phyloP scores from a whole-genome alignment of 176 grass and related monocot genomes.

The Miscanthus lutarioriparius region DNA sequence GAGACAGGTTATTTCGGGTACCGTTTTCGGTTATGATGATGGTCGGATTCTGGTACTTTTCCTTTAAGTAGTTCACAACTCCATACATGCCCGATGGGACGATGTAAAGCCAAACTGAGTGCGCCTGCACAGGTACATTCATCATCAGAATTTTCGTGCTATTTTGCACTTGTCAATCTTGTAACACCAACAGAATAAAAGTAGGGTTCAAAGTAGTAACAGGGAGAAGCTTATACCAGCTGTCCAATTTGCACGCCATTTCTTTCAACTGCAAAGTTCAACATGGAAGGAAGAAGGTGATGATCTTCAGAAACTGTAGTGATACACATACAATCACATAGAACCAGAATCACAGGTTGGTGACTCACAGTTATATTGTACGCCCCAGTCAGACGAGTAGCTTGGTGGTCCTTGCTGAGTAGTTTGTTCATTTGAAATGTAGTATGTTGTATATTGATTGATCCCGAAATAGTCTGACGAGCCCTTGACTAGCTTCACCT shows the following conservation, averaged over 20 bases:
- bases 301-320: slow-evolving; percentile 3
- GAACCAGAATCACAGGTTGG: slow-evolving; percentile 10
- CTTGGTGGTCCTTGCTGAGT: slow-evolving; percentile 46
- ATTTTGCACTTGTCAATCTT: neutral
- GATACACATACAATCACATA: neutral
- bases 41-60: slow-evolving; percentile 69
- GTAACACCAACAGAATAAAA: slow-evolving; percentile 18
- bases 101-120: slow-evolving; percentile 89
- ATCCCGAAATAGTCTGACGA: slow-evolving; percentile 85
- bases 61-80: slow-evolving; percentile 72
- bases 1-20: slow-evolving; percentile 23
- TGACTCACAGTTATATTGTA: slow-evolving; percentile 47
- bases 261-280: slow-evolving; percentile 54
- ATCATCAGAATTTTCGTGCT: neutral
- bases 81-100: slow-evolving; percentile 85
- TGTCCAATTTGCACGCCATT: slow-evolving; percentile 76
- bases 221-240: slow-evolving; percentile 43
- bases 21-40: slow-evolving; percentile 89
- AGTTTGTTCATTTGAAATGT: slow-evolving; percentile 48
- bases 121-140: slow-evolving; percentile 41
- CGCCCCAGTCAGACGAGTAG: slow-evolving; percentile 76
- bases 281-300: neutral
- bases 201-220: slow-evolving; percentile 9
- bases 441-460: slow-evolving; percentile 89
- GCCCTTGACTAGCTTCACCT: slow-evolving; percentile 93